Evolutionary conservation across 2,329 filamentous ascomycete species (phyloP).

Genomic region (Xylaria sp.): DNA sequence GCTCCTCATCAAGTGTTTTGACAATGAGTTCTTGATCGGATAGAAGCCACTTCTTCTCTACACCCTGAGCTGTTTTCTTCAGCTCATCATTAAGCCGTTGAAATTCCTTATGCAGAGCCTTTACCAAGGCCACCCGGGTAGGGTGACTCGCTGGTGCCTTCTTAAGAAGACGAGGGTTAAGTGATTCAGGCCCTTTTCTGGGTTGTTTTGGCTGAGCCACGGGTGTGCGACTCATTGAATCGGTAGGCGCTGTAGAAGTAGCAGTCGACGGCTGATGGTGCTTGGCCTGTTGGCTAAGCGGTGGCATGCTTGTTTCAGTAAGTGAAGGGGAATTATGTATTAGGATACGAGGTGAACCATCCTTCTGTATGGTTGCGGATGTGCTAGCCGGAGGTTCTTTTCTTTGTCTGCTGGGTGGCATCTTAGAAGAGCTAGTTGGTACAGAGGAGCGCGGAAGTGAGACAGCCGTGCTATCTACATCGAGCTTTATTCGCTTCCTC

Average conservation of each 20-base stretch:
- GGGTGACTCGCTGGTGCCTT: slow-evolving; percentile 66
- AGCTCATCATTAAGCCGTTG: slow-evolving; percentile 73
- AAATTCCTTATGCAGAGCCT: slow-evolving; percentile 72
- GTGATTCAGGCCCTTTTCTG: slow-evolving; percentile 58
- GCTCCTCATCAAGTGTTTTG: slow-evolving; percentile 79
- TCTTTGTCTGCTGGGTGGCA: slow-evolving; percentile 27
- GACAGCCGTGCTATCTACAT: slow-evolving; percentile 24
- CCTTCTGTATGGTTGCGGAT: slow-evolving; percentile 16
- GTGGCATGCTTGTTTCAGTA: slow-evolving; percentile 10
- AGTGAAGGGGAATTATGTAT: slow-evolving; percentile 14
- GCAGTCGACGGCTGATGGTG: slow-evolving; percentile 3
- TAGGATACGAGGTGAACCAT: slow-evolving; percentile 3
- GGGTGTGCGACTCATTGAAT: slow-evolving; percentile 13
- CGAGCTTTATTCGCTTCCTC: slow-evolving; percentile 45
- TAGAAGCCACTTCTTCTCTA: slow-evolving; percentile 64
- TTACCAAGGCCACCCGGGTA: slow-evolving; percentile 66
- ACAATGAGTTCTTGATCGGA: slow-evolving; percentile 74
- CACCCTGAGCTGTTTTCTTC: slow-evolving; percentile 60
- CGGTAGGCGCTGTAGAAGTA: slow-evolving; percentile 6
- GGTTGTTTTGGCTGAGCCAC: slow-evolving; percentile 30
- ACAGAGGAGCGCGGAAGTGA: slow-evolving; percentile 17
- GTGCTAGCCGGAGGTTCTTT: neutral
- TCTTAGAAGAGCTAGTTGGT: slow-evolving; percentile 4
- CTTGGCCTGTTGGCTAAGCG: slow-evolving; percentile 19
- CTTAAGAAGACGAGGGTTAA: slow-evolving; percentile 75